phyloP scores from a whole-genome alignment of 768 basidiomycete species.

The Dentipellis sp. region DNA sequence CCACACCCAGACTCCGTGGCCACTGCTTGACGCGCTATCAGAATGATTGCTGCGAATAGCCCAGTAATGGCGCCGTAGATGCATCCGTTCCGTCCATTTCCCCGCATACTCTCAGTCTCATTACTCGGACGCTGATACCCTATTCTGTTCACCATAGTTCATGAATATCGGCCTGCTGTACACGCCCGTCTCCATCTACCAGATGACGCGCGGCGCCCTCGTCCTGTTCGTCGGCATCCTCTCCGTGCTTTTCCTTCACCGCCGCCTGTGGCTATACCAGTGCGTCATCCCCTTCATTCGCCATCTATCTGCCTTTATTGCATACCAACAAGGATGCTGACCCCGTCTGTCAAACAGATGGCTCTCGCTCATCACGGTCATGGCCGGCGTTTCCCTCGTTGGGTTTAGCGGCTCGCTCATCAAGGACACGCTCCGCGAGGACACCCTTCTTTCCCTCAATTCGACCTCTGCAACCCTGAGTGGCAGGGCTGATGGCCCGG shows the following conservation, averaged over 20 bases:
- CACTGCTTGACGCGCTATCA: not conserved
- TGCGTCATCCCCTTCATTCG: slow-evolving; percentile 22
- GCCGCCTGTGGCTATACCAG: slow-evolving; percentile 85
- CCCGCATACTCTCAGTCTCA: not conserved
- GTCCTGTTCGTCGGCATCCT: slow-evolving; percentile 91
- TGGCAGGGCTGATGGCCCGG: slow-evolving; percentile 22
- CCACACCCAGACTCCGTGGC: no score
- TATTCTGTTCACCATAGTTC: slow-evolving; percentile 29
- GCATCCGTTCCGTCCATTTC: not conserved
- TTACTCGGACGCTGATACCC: not conserved
- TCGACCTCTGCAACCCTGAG: slow-evolving; percentile 15
- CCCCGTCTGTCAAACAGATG: slow-evolving; percentile 45
- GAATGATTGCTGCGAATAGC: not conserved
- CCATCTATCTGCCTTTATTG: slow-evolving; percentile 4
- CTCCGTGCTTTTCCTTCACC: slow-evolving; percentile 83
- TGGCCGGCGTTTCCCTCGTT: slow-evolving; percentile 74
- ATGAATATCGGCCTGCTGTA: slow-evolving; percentile 97
- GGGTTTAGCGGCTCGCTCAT: slow-evolving; percentile 86
- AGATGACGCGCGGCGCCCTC: slow-evolving; percentile 91
- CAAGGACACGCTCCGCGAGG: slow-evolving; percentile 58
- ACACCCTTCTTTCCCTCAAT: slow-evolving; percentile 22
- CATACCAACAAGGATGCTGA: not conserved
- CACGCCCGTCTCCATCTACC: slow-evolving; percentile 95
- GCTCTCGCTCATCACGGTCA: slow-evolving; percentile 83
- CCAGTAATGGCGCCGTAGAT: not conserved